Evolutionary conservation across 805 yeast genomes (phyloP).

Genomic region (Brettanomyces naardenensis): DNA sequence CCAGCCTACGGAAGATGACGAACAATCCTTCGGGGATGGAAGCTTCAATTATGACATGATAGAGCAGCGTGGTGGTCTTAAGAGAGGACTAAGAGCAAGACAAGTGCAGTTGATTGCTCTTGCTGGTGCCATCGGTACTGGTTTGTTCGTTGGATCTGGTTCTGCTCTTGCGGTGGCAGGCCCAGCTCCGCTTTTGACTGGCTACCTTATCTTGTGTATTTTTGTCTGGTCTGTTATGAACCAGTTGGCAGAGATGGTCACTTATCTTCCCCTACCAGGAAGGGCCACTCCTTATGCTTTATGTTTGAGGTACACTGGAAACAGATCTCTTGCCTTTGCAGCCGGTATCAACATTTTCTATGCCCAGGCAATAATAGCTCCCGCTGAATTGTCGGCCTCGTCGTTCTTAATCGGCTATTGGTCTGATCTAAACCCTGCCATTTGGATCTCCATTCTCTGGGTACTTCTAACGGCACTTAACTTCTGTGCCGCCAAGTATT

Average conservation of each 20-base stretch:
- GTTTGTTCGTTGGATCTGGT: conserved; percentile 43
- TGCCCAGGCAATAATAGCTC: conserved; percentile 43
- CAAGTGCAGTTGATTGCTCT: conserved; percentile 60
- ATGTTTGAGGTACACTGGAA: conserved; percentile 27
- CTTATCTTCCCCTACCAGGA: conserved; percentile 53
- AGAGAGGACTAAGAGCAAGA: conserved; percentile 36
- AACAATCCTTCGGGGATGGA: not conserved
- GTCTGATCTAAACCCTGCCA: conserved; percentile 51
- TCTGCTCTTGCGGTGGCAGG: conserved; percentile 28
- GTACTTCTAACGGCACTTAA: conserved; percentile 39
- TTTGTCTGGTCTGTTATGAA: conserved; percentile 62
- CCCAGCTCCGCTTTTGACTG: conserved; percentile 41
- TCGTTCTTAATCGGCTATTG: conserved; percentile 54
- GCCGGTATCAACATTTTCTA: conserved; percentile 42
- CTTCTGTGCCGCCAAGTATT: conserved; percentile 42
- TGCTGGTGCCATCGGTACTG: conserved; percentile 71
- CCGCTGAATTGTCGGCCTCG: conserved; percentile 61
- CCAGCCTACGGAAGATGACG: not conserved
- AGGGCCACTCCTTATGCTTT: conserved; percentile 55
- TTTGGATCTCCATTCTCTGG: conserved; percentile 51
- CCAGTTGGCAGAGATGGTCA: conserved; percentile 60
- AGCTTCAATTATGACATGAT: conserved; percentile 1
- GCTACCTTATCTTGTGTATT: conserved; percentile 55
- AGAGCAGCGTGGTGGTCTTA: conserved; percentile 6
- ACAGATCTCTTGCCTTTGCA: conserved; percentile 53